These are phyloP conservation scores for Penicillium griseofulvum DNA, from an alignment of 2,329 filamentous ascomycete species.

Conservation along the genomic window DNA sequence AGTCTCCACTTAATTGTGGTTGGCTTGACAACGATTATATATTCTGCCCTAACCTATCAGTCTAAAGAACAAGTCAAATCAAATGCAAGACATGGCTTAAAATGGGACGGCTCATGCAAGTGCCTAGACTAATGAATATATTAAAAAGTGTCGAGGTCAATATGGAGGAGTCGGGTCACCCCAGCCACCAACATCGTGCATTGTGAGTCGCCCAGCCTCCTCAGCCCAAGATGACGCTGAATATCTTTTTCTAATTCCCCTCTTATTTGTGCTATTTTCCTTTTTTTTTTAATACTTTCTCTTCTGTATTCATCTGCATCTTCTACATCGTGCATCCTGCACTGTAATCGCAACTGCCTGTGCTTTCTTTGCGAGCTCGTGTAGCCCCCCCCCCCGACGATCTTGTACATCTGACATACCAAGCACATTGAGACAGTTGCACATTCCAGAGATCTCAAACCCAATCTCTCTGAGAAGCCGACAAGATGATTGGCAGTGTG, in stretches of 20 bases:
- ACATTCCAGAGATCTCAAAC: conserved; percentile 22
- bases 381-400: conserved; percentile 6
- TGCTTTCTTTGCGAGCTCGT: conserved; percentile 8
- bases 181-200: conserved; percentile 31
- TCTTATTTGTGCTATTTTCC: conserved; percentile 7
- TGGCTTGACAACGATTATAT: conserved; percentile 2
- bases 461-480: conserved; percentile 1
- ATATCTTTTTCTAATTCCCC: conserved; percentile 8
- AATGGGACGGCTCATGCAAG: conserved; percentile 5
- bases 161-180: conserved; percentile 13
- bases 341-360: conserved; percentile 9
- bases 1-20: conserved; percentile 2
- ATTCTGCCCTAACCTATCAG: background rate
- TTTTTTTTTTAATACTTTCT: conserved; percentile 7
- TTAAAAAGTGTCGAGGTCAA: background rate
- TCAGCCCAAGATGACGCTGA: conserved; percentile 18
- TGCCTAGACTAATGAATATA: conserved; percentile 5
- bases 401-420: conserved; percentile 5
- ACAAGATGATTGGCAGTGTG: conserved; percentile 52
- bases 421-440: conserved; percentile 1
- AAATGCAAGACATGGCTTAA: conserved; percentile 23
- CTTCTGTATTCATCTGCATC: conserved; percentile 8
- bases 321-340: conserved; percentile 10
- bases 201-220: conserved; percentile 35
- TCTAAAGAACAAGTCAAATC: conserved; percentile 5